Percentiles rank a stretch among this genome's conserved stretches.
These are phyloP conservation scores for Aristolochia fimbriata DNA, from an alignment of 164 flowering plant genomes.

Conservation along the genomic window DNA sequence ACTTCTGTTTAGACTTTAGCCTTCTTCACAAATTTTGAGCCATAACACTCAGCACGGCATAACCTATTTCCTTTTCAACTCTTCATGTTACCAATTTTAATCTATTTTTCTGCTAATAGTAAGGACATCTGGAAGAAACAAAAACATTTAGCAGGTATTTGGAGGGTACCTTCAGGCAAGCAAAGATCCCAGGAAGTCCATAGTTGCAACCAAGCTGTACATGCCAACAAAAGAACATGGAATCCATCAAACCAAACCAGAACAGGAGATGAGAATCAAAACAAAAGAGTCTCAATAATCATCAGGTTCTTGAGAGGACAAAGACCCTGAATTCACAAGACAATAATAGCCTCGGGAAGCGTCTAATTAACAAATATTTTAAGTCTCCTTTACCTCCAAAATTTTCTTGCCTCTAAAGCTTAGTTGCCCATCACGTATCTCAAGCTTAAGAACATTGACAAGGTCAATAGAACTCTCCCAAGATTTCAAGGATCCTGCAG, in stretches of 20 bases:
- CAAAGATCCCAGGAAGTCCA: constrained; percentile 92
- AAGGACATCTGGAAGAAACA: neutral
- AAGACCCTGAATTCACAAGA: neutral
- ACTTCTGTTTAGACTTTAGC: too few species aligned
- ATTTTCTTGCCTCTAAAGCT: constrained; percentile 88
- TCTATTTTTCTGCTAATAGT: neutral
- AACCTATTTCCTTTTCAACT: too few species aligned
- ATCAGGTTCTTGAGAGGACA: neutral
- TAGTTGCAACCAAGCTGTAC: constrained; percentile 78
- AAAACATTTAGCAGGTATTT: neutral
- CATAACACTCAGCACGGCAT: too few species aligned
- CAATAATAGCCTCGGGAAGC: neutral
- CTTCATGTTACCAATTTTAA: neutral
- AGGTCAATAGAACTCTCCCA: constrained; percentile 83
- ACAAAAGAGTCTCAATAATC: too few species aligned
- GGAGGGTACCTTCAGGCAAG: constrained; percentile 77
- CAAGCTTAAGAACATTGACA: constrained; percentile 74
- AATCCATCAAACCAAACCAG: neutral
- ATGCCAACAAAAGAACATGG: neutral
- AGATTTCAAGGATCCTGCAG: constrained; percentile 49
- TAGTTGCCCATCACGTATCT: constrained; percentile 91
- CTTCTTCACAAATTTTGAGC: too few species aligned
- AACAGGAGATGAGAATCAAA: neutral
- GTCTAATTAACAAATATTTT: neutral
- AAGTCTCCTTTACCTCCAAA: constrained; percentile 52